Conservation (phyloP, 345 rosid genomes). For the Nasturtium officinale region DNA sequence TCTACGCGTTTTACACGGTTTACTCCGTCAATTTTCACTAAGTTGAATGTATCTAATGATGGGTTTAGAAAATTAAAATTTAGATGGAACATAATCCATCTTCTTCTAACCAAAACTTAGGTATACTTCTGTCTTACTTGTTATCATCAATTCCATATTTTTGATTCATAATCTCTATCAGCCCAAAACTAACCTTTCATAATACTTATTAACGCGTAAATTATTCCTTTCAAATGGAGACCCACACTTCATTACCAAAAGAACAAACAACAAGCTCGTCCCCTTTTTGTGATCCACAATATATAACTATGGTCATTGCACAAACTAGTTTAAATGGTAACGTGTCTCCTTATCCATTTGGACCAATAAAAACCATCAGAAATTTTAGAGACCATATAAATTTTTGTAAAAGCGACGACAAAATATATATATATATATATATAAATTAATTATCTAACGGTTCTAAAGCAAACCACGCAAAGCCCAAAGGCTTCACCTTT, state of each 20-base stretch:
- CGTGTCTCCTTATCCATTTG: conserved; percentile 38
- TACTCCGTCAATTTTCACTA: background rate
- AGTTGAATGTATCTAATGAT: background rate
- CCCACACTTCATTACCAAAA: too few relatives aligned
- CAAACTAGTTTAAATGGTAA: conserved; percentile 6
- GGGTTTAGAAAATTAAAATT: background rate
- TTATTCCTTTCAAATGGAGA: too few relatives aligned
- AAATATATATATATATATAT: background rate
- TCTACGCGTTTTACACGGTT: background rate
- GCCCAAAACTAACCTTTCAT: background rate
- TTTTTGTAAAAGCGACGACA: background rate
- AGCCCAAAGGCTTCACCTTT: conserved; percentile 33
- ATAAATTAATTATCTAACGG: conserved; percentile 29
- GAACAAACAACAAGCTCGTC: too few relatives aligned
- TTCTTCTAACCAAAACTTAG: too few relatives aligned
- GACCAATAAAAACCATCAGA: conserved; percentile 23
- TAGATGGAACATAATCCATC: background rate
- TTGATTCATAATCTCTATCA: too few relatives aligned
- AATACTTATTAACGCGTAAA: too few relatives aligned
- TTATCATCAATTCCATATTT: background rate
- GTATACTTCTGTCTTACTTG: background rate
- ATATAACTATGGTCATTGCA: background rate
- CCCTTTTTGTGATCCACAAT: background rate
- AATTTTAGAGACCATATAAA: conserved; percentile 27
- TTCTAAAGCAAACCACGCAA: conserved; percentile 33